Conservation (phyloP, 2,329 filamentous ascomycete genomes). For the Aspergillus fumigatus region DNA sequence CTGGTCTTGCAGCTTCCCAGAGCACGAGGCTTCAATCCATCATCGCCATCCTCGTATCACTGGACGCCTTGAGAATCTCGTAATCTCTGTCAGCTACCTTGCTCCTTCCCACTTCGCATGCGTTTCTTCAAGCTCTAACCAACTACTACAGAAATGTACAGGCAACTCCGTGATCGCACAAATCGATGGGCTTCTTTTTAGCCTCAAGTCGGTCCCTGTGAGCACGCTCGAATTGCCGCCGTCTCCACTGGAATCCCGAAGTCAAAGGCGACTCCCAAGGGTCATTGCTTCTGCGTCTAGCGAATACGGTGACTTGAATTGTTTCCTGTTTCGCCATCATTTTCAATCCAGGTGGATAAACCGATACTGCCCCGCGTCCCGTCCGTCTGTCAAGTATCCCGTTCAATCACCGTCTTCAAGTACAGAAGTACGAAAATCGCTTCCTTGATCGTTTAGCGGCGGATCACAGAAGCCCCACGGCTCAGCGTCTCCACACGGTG, state of each 20-base stretch:
- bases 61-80: background rate
- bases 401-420: constrained; percentile 12
- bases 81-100: background rate
- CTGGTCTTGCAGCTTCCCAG: background rate
- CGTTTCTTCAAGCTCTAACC: background rate
- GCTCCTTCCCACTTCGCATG: background rate
- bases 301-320: constrained; percentile 12
- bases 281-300: constrained; percentile 9
- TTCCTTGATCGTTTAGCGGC: constrained; percentile 17
- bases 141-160: background rate
- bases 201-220: background rate
- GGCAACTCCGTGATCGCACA: constrained; percentile 6
- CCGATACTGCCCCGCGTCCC: constrained; percentile 12
- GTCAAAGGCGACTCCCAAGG: constrained; percentile 6
- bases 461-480: constrained; percentile 21
- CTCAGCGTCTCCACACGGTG: constrained; percentile 17
- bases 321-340: constrained; percentile 5
- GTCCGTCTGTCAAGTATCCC: constrained; percentile 8
- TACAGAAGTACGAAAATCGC: constrained; percentile 4
- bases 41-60: background rate
- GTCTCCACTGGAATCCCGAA: constrained; percentile 11
- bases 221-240: constrained; percentile 16
- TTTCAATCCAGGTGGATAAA: constrained; percentile 12
- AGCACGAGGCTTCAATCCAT: background rate
- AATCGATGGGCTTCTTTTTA: background rate